A percentile compares a stretch with the other conserved stretches of the same genome.
Evolutionary conservation across 2,329 filamentous ascomycete genomes (phyloP).

Genomic region (Aphanocladium album): DNA sequence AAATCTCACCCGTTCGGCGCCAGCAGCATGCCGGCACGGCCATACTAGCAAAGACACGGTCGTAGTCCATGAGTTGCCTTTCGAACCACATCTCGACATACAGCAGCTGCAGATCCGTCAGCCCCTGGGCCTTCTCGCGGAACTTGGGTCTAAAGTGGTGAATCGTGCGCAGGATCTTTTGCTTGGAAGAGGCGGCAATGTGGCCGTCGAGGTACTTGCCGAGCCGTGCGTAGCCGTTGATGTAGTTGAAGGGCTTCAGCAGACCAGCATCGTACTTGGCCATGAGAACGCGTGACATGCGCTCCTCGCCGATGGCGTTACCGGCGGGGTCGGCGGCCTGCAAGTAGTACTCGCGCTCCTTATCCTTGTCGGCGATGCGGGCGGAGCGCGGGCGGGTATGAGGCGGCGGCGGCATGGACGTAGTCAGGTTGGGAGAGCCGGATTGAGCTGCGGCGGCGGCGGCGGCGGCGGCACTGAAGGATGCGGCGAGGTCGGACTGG

Average conservation of each 20-base stretch:
- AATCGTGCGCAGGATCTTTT: constrained; percentile 86
- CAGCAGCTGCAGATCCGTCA: constrained; percentile 92
- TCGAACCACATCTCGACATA: constrained; percentile 99
- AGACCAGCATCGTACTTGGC: constrained; percentile 96
- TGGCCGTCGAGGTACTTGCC: constrained; percentile 89
- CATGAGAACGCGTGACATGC: constrained; percentile 89
- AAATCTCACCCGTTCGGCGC: constrained; percentile 95
- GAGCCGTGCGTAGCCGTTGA: constrained; percentile 87
- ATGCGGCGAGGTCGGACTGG: constrained; percentile 27
- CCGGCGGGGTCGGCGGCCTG: constrained; percentile 93
- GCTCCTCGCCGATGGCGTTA: constrained; percentile 77
- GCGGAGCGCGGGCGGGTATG: constrained; percentile 54
- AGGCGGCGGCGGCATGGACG: constrained; percentile 44
- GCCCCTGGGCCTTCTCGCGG: constrained; percentile 82
- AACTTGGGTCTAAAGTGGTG: constrained; percentile 95
- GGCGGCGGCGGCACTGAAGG: not conserved
- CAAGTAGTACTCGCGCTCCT: constrained; percentile 87
- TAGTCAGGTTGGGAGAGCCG: constrained; percentile 16
- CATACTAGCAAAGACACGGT: constrained; percentile 98
- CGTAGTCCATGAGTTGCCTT: constrained; percentile 92
- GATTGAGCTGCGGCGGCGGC: not conserved
- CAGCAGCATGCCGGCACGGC: constrained; percentile 96
- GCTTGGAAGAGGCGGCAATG: constrained; percentile 73
- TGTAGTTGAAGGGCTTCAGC: constrained; percentile 95
- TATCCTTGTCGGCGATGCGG: constrained; percentile 65